Conservation (phyloP, 2,329 filamentous ascomycete genomes). For the Grosmannia clavigera region DNA sequence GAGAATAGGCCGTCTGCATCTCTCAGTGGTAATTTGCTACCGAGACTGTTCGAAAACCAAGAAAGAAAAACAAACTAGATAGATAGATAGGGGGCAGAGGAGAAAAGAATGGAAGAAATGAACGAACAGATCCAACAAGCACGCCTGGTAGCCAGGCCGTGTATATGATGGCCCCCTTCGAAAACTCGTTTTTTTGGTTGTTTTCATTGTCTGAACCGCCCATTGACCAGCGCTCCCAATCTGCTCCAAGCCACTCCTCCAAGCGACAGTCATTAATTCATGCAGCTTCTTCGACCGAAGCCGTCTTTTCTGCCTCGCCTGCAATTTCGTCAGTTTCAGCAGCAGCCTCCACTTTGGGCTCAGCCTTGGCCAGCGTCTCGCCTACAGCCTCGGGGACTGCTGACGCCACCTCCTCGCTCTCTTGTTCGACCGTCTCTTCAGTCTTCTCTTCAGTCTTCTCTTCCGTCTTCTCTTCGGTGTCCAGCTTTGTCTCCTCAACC, state of each 20-base stretch:
- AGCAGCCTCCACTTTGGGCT: background rate
- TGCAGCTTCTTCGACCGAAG: background rate
- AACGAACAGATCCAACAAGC: background rate
- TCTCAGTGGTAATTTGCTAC: background rate
- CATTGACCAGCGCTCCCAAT: background rate
- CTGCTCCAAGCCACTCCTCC: background rate
- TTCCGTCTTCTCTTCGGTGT: background rate
- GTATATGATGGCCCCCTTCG: background rate
- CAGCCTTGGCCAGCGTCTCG: background rate
- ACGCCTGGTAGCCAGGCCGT: background rate
- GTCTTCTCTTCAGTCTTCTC: background rate
- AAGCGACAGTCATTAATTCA: background rate
- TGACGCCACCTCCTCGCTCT: conserved; percentile 3
- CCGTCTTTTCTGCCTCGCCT: background rate
- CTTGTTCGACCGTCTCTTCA: background rate
- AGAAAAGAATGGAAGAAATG: background rate
- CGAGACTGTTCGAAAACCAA: background rate
- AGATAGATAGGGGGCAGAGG: background rate
- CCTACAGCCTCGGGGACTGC: conserved; percentile 1
- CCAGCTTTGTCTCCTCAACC: background rate
- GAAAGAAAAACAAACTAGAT: background rate
- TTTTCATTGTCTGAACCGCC: background rate
- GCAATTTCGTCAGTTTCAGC: background rate
- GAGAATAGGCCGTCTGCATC: background rate
- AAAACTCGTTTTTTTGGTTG: background rate